Evolutionary conservation across 1,284 basidiomycete genomes (phyloP).

Genomic region (Apiotrichum veenhuisii): DNA sequence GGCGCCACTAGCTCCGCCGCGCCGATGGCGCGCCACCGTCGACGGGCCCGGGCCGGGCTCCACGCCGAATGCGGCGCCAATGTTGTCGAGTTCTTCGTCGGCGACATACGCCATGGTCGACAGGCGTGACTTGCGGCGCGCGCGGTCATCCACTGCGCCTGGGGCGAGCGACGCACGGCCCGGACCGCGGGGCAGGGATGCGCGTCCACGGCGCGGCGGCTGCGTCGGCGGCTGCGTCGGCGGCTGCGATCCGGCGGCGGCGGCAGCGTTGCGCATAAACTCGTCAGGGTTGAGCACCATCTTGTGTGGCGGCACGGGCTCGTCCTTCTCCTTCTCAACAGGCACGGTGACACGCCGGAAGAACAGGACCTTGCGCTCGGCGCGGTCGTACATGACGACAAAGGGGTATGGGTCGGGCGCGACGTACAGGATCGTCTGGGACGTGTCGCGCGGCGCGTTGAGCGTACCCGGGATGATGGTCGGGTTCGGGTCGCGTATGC

Average conservation of each 20-base stretch:
- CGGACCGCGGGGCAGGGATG: not conserved
- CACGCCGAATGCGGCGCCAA: not conserved
- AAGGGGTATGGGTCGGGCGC: constrained; percentile 32
- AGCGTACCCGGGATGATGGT: not conserved
- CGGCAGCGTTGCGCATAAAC: constrained; percentile 19
- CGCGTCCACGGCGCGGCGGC: not conserved
- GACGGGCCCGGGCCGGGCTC: not conserved
- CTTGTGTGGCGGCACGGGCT: constrained; percentile 9
- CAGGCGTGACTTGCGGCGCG: constrained; percentile 29
- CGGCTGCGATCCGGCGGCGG: not conserved
- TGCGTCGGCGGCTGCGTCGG: not conserved
- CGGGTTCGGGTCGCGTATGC: not conserved
- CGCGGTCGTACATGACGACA: constrained; percentile 30
- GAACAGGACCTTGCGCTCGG: constrained; percentile 33
- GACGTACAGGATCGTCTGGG: constrained; percentile 23
- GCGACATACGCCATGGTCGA: constrained; percentile 16
- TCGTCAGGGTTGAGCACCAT: constrained; percentile 29
- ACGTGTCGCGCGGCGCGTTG: not conserved
- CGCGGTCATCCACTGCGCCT: constrained; percentile 29
- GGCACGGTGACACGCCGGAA: constrained; percentile 25
- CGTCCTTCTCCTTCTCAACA: constrained; percentile 5
- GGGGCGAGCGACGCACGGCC: not conserved
- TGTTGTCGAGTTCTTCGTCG: constrained; percentile 3
- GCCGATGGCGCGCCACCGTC: not conserved
- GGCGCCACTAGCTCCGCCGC: not conserved